Base-by-base conservation (phyloP, 2,329 filamentous ascomycete species). In the Whalleya microplaca region DNA sequence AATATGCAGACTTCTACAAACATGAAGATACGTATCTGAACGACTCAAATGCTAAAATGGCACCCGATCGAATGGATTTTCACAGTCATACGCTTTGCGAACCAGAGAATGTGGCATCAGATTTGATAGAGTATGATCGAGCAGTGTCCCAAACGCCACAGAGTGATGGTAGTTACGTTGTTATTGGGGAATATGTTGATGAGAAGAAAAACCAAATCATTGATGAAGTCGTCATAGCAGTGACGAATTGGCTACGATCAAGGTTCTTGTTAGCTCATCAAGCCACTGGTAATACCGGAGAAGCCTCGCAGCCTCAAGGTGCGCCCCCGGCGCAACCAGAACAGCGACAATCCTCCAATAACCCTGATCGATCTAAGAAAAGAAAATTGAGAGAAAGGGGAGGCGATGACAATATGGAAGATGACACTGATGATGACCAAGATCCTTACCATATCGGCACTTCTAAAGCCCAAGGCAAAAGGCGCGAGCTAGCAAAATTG, bases 381-480 rank as follows among this genome's bases (percentile, higher is more conserved):
- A 37, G 32, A 37, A 37, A 37, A 37, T 37, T 37, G 3, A 14
- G 6, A 37, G 32, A 37, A 8, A 37, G 32, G 14, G 14, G 14
- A 6, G 14, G 10, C 32, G 32, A 14, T 37, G 14, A 37, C 14
- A 12, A 14, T 14, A 12, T 3, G 32, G 32, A 37, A 12, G 32
- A 37, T 37, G 32, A 14, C 23, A 27, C 4, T 14, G 32, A 53
- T 7, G 51, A 45, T 23, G 44, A 48, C 2, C 21, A 12, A 48
- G n/a, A 20, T 21, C 32, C 32, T 37, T 37, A 12, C 32, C 32
- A 27, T 16, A 41, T 41, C 40, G 32, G 14, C 32, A 37, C 7
- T 16, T 8, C 42, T 8, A 14, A 41, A 2, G 21, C 1, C 6
- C 51, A 55, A 50, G 52, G 47, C 9, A 59, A 61, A 21, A 45